Percentiles rank a stretch among this genome's conserved stretches.
Evolutionary conservation across 148 eudicot species (phyloP).

Genomic region (Rhododendron vialii): DNA sequence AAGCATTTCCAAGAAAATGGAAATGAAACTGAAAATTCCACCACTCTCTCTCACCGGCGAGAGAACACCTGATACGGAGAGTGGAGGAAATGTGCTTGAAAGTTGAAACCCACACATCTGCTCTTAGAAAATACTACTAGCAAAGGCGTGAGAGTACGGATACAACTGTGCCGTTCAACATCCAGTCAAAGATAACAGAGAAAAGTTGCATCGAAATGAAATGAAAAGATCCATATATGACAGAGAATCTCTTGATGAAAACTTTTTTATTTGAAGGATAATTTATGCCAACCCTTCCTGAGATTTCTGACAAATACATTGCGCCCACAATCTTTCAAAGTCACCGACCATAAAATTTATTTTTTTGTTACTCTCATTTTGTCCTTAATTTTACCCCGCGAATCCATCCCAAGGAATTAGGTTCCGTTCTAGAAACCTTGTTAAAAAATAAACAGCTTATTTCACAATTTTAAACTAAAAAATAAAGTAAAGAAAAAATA

Average conservation of each 20-base stretch:
- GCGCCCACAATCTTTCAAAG: not conserved
- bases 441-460: no score
- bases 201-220: not conserved
- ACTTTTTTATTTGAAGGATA: not conserved
- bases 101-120: not conserved
- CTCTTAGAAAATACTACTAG: not conserved
- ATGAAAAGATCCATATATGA: not conserved
- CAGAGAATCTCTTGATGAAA: not conserved
- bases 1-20: not conserved
- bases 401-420: no score
- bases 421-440: no score
- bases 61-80: not conserved
- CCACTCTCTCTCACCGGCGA: not conserved
- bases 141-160: not conserved
- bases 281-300: not conserved
- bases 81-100: not conserved
- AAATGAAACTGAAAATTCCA: constrained; percentile 2
- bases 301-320: no score
- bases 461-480: no score
- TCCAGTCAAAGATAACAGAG: not conserved
- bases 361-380: no score
- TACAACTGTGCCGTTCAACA: constrained; percentile 1
- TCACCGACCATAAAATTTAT: no score
- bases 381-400: no score
- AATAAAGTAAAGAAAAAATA: no score